Base-by-base conservation (phyloP, 495 filamentous ascomycete species). In the Extremus antarcticus region DNA sequence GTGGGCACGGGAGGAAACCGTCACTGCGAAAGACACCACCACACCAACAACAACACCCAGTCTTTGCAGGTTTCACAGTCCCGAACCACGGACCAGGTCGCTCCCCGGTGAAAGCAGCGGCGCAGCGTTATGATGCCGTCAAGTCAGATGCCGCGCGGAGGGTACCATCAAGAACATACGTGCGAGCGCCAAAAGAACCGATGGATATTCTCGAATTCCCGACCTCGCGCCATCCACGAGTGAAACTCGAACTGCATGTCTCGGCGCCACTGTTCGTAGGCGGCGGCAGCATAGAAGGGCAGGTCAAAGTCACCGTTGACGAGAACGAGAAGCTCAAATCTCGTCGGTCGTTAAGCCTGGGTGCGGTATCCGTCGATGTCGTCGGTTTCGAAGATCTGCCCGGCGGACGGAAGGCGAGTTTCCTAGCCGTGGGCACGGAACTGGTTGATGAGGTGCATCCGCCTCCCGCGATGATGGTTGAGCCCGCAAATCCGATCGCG, bases 371-470 rank as follows among this genome's bases (percentile, higher is more conserved):
- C 7, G 65, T 78, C 46, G 76, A 74, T 59, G 61, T 81, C 17
- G 51, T 79, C 45, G 78, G 78, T 0, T 64, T 77, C 43, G 75
- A 78, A 65, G 78, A 79, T 61, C 61, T 69, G 53, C 57, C 57
- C 32, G 66, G 66, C 3, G 51, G 59, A 41, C 68, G 63, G 58
- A 60, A 68, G 61, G 66, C 69, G 19, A 68, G 74, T n/a, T 80
- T 80, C 55, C 67, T 77, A 43, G 69, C 67, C 52, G 60, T 80
- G 41, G 72, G 71, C 19, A 74, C 65, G 47, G 78, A 78, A 43
- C 61, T 80, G 17, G 69, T 79, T 7, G 77, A 79, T 56, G 64
- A 63, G 29, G 65, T 66, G 20, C 72, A 78, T 55, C 73, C 73
- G 11, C 78, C 74, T 21, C 76, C 77, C 22, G 60, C 66, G 19